These are phyloP conservation scores for Ziziphus jujuba DNA, from an alignment of 306 rosid species.

Conservation along the genomic window DNA sequence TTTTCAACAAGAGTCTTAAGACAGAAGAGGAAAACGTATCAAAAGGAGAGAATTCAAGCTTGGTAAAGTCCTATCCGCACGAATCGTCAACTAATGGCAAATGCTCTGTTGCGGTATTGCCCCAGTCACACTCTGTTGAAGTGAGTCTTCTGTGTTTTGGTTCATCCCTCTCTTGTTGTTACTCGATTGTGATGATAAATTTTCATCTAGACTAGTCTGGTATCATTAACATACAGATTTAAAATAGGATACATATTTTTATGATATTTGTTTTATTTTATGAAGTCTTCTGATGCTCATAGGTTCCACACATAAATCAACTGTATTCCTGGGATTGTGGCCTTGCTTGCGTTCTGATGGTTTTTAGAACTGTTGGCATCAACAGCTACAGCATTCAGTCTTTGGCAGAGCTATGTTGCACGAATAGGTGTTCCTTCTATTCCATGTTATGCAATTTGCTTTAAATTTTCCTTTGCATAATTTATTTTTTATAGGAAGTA, in stretches of 20 bases:
- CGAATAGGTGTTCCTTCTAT: constrained; percentile 58
- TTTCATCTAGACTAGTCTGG: neutral
- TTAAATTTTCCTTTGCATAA: constrained; percentile 5
- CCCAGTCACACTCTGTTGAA: constrained; percentile 52
- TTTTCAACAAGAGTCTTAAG: constrained; percentile 66
- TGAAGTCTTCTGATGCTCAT: constrained; percentile 33
- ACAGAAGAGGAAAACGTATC: constrained; percentile 48
- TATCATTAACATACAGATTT: neutral
- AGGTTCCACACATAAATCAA: constrained; percentile 90
- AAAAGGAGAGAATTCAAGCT: constrained; percentile 42
- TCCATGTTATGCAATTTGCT: constrained; percentile 26
- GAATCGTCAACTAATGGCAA: constrained; percentile 38
- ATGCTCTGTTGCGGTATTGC: constrained; percentile 34
- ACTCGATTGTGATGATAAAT: neutral
- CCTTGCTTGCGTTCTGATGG: constrained; percentile 91
- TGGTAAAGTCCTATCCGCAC: constrained; percentile 39
- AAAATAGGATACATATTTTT: neutral
- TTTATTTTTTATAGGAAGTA: constrained; percentile 14
- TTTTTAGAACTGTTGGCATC: constrained; percentile 63
- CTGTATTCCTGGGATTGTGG: constrained; percentile 95
- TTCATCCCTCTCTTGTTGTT: constrained; percentile 17
- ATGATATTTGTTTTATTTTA: constrained; percentile 4
- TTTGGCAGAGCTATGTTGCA: constrained; percentile 66
- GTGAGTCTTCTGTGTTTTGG: constrained; percentile 51
- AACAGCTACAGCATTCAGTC: constrained; percentile 51